Evolutionary conservation across 73 alveolate genomes (phyloP).

Genomic region (Strombidium stylifer): DNA sequence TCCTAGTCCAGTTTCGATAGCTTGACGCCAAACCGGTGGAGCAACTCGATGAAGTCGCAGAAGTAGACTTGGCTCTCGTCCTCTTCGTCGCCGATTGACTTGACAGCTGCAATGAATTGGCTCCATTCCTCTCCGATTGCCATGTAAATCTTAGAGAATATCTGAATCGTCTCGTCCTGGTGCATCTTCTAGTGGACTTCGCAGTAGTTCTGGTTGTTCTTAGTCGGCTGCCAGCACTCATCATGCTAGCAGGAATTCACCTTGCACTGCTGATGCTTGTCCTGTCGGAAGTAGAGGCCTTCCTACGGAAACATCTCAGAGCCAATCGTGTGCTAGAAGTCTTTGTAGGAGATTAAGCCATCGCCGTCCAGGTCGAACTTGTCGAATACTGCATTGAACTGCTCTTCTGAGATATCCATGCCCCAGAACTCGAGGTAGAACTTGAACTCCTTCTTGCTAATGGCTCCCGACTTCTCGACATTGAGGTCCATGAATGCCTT

Average conservation of each 20-base stretch:
- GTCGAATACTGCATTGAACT: slow-evolving; percentile 24
- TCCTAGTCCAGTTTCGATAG: neutral
- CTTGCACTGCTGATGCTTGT: slow-evolving; percentile 23
- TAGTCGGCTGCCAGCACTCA: slow-evolving; percentile 40
- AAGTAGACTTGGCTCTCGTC: slow-evolving; percentile 17
- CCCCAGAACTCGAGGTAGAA: slow-evolving; percentile 41
- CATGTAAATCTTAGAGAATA: neutral
- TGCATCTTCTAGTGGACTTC: slow-evolving; percentile 20
- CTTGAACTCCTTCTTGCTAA: slow-evolving; percentile 26
- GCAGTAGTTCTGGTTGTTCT: slow-evolving; percentile 19
- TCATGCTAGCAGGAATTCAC: slow-evolving; percentile 23
- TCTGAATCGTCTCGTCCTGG: slow-evolving; percentile 1
- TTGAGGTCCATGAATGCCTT: slow-evolving; percentile 58
- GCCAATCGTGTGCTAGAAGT: slow-evolving; percentile 26
- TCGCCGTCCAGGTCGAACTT: slow-evolving; percentile 56
- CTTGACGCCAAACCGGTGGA: no score
- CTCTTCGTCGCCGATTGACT: slow-evolving; percentile 12
- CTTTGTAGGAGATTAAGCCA: slow-evolving; percentile 17
- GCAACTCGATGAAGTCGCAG: neutral
- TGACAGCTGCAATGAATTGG: neutral
- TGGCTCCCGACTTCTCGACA: slow-evolving; percentile 36
- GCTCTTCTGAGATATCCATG: slow-evolving; percentile 1
- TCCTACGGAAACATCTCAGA: slow-evolving; percentile 24
- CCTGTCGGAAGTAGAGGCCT: slow-evolving; percentile 21
- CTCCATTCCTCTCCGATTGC: slow-evolving; percentile 14